A percentile compares a stretch with the other conserved stretches of the same genome.
These are phyloP conservation scores for Rhizophagus prolifer DNA, from an alignment of 192 early-diverging fungal genomes.

Conservation along the genomic window DNA sequence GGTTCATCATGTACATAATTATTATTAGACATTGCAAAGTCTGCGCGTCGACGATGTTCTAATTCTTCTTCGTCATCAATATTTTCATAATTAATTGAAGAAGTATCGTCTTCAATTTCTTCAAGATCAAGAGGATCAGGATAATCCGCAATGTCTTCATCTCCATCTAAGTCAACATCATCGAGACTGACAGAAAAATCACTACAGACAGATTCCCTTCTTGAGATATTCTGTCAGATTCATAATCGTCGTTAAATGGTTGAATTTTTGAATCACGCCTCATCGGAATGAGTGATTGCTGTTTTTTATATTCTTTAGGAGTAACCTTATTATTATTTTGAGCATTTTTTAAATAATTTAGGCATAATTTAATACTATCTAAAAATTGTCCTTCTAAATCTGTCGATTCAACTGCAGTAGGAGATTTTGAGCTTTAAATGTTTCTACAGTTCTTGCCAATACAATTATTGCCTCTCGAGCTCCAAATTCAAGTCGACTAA, in stretches of 20 bases:
- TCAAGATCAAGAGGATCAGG: neutral
- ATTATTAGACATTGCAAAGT: neutral
- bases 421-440: slow-evolving; percentile 22
- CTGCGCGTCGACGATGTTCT: neutral
- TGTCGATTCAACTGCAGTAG: slow-evolving; percentile 28
- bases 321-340: slow-evolving; percentile 17
- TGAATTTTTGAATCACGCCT: slow-evolving; percentile 27
- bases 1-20: neutral
- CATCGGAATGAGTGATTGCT: neutral
- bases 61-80: slow-evolving; percentile 1
- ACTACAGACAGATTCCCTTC: slow-evolving; percentile 20
- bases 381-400: slow-evolving; percentile 33
- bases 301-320: neutral
- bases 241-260: slow-evolving; percentile 7
- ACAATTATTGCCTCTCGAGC: slow-evolving; percentile 45
- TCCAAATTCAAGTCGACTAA: slow-evolving; percentile 45
- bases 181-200: slow-evolving; percentile 9
- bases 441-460: slow-evolving; percentile 33
- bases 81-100: neutral
- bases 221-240: neutral
- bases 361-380: slow-evolving; percentile 31
- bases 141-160: slow-evolving; percentile 26
- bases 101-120: slow-evolving; percentile 4
- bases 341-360: slow-evolving; percentile 30
- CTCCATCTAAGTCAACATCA: slow-evolving; percentile 21